phyloP scores from a whole-genome alignment of 1,284 basidiomycete genomes.

The Ganoderma multipileum region DNA sequence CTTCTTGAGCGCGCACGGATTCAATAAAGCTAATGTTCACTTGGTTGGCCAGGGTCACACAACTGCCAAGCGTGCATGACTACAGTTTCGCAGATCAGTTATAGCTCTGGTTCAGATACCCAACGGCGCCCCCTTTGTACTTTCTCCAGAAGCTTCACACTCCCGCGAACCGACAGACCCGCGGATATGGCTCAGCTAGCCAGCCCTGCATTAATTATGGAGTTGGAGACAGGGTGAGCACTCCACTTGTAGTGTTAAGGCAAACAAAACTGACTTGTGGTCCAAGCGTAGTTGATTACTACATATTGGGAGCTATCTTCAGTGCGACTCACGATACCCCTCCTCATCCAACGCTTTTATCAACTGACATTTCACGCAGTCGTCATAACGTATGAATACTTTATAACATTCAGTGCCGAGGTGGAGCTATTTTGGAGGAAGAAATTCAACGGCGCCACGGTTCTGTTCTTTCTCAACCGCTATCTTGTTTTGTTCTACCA shows the following conservation, averaged over 20 bases:
- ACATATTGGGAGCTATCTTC: not conserved
- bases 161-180: not conserved
- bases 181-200: not conserved
- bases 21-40: too few species aligned
- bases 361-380: not conserved
- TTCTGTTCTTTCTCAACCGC: slow-evolving; percentile 9
- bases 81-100: too few species aligned
- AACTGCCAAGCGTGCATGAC: too few species aligned
- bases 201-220: not conserved
- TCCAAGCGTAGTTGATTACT: not conserved
- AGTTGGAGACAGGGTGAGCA: not conserved
- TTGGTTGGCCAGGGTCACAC: too few species aligned
- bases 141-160: not conserved
- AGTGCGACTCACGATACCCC: not conserved
- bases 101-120: not conserved
- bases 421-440: slow-evolving; percentile 9
- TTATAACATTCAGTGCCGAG: slow-evolving; percentile 7
- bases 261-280: not conserved
- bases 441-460: not conserved
- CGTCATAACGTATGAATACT: slow-evolving; percentile 9
- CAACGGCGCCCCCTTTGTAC: not conserved
- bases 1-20: too few species aligned
- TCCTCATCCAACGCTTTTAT: not conserved
- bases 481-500: slow-evolving; percentile 1
- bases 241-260: not conserved